Percentiles rank a stretch among this genome's conserved stretches.
These are phyloP conservation scores for Glycyrrhiza uralensis DNA, from an alignment of 306 rosid species.

Conservation along the genomic window DNA sequence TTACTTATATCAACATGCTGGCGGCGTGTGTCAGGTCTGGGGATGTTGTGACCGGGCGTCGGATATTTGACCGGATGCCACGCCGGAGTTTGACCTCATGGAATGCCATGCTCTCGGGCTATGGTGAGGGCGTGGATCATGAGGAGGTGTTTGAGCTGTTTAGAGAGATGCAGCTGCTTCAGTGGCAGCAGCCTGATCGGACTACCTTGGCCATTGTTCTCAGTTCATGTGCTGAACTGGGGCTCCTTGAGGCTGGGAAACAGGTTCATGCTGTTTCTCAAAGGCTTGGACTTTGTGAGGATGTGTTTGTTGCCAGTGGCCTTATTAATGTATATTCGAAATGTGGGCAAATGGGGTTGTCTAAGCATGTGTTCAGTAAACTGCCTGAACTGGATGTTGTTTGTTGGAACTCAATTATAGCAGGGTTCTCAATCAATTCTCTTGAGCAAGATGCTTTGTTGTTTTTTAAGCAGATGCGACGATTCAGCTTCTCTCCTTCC, in stretches of 20 bases:
- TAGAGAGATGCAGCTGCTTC: constrained; percentile 70
- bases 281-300: constrained; percentile 40
- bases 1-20: constrained; percentile 64
- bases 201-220: constrained; percentile 66
- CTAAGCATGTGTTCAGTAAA: constrained; percentile 46
- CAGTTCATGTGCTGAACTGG: constrained; percentile 63
- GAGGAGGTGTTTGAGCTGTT: constrained; percentile 53
- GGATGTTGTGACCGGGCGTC: constrained; percentile 52
- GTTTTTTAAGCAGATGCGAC: constrained; percentile 53
- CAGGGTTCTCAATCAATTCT: constrained; percentile 59
- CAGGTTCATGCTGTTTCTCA: constrained; percentile 62
- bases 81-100: constrained; percentile 66
- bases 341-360: constrained; percentile 60
- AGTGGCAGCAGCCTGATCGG: constrained; percentile 46
- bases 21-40: constrained; percentile 69
- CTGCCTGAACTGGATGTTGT: constrained; percentile 56
- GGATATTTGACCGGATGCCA: constrained; percentile 58
- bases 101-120: constrained; percentile 76
- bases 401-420: constrained; percentile 82
- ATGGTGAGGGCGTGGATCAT: constrained; percentile 52
- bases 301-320: constrained; percentile 63
- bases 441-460: constrained; percentile 61
- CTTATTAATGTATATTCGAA: constrained; percentile 68
- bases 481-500: constrained; percentile 45
- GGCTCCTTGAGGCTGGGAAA: constrained; percentile 52